Evolutionary conservation across 1,139 yeast genomes (phyloP).

Genomic region (Lodderomyces pseudojiufengensis): DNA sequence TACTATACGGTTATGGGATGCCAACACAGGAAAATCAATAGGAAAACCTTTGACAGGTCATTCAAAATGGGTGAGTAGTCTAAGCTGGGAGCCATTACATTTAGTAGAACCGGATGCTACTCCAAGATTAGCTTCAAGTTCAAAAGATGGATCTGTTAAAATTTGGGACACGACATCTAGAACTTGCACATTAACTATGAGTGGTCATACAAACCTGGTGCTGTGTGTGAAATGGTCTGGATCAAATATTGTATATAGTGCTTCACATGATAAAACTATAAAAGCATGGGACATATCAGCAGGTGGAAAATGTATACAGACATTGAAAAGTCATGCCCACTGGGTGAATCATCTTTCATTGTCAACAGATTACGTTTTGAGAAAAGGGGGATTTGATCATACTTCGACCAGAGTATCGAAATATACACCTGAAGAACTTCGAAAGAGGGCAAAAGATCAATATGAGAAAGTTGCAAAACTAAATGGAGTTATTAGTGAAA

Average conservation of each 20-base stretch:
- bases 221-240: slow-evolving; percentile 98
- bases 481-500: slow-evolving; percentile 67
- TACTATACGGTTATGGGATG: slow-evolving; percentile 85
- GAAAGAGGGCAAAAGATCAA: slow-evolving; percentile 38
- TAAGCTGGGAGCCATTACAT: slow-evolving; percentile 95
- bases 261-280: slow-evolving; percentile 93
- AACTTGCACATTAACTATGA: slow-evolving; percentile 63
- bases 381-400: slow-evolving; percentile 54
- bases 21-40: slow-evolving; percentile 65
- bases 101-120: slow-evolving; percentile 58
- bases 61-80: slow-evolving; percentile 81
- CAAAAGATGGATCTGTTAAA: slow-evolving; percentile 87
- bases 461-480: slow-evolving; percentile 77
- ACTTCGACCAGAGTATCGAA: slow-evolving; percentile 18
- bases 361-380: slow-evolving; percentile 82
- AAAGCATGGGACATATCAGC: slow-evolving; percentile 84
- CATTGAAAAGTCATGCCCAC: slow-evolving; percentile 87
- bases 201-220: slow-evolving; percentile 87
- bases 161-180: slow-evolving; percentile 88
- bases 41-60: slow-evolving; percentile 83
- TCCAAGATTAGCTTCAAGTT: slow-evolving; percentile 81
- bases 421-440: slow-evolving; percentile 28
- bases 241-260: slow-evolving; percentile 75
- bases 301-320: slow-evolving; percentile 74
- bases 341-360: slow-evolving; percentile 95